Percentiles rank a stretch among this genome's conserved stretches.
These are phyloP conservation scores for Misopates orontium DNA, from an alignment of 257 asterid genomes.

Conservation along the genomic window DNA sequence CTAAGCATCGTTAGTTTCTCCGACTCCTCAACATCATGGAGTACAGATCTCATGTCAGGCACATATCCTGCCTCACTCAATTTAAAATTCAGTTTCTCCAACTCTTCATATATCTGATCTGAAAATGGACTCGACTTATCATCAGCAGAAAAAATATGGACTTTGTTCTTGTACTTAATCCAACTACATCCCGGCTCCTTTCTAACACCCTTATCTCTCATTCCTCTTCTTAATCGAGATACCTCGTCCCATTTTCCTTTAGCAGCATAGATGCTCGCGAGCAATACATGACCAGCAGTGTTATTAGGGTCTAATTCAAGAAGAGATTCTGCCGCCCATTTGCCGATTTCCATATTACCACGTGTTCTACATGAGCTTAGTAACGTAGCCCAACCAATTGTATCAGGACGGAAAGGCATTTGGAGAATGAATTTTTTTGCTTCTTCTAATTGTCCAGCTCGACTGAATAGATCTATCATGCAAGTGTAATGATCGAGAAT, in stretches of 20 bases:
- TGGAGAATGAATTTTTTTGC: slow-evolving; percentile 69
- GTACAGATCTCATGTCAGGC: slow-evolving; percentile 58
- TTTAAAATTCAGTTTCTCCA: slow-evolving; percentile 46
- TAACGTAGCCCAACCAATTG: slow-evolving; percentile 67
- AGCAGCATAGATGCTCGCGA: slow-evolving; percentile 62
- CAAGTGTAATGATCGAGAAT: slow-evolving; percentile 57
- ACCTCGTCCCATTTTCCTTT: slow-evolving; percentile 70
- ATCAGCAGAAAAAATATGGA: slow-evolving; percentile 64
- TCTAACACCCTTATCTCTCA: slow-evolving; percentile 65
- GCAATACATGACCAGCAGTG: slow-evolving; percentile 63
- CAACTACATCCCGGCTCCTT: slow-evolving; percentile 85
- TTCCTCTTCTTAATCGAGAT: slow-evolving; percentile 54
- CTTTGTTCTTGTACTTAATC: slow-evolving; percentile 68
- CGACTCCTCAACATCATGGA: slow-evolving; percentile 67
- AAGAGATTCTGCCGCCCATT: slow-evolving; percentile 75
- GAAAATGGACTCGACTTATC: slow-evolving; percentile 63
- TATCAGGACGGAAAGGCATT: slow-evolving; percentile 69
- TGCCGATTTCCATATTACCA: slow-evolving; percentile 62
- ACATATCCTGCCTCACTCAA: slow-evolving; percentile 59
- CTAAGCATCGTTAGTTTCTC: slow-evolving; percentile 58
- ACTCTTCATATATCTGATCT: slow-evolving; percentile 48
- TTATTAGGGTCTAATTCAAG: slow-evolving; percentile 62
- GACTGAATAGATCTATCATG: slow-evolving; percentile 75
- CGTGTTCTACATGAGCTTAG: slow-evolving; percentile 69
- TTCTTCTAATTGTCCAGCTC: slow-evolving; percentile 75